Evolutionary conservation across 2,329 filamentous ascomycete species (phyloP), one percentile per base, ranked within the genome.

Genomic region (Amauroascus niger): DNA sequence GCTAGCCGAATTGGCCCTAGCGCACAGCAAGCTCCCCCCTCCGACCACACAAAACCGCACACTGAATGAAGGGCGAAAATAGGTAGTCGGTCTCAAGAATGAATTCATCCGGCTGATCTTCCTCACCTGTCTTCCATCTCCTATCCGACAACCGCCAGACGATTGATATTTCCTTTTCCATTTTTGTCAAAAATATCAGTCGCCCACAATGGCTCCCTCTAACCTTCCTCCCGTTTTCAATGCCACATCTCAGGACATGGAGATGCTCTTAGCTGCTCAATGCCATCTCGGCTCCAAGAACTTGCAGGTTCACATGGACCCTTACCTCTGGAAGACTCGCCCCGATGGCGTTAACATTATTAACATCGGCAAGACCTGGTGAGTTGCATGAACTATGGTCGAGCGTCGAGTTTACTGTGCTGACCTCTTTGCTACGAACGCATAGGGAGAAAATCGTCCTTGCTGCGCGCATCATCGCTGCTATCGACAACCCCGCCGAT

Each of bases 301-400:
- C 84, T 76, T 98, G 69, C 93, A 97, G 83, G 88, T 94, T 73
- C 90, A 97, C 82, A 97, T 96, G 89, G 88, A 95, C 79, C 87
- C 89, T 66, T 98, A 98, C 82, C 86, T 98, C 71, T 98, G 91
- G 91, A 98, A 98, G 87, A 95, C 89, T 75, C 88, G 93, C 73
- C 86, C 88, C 64, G 94, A 98, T 70, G 93, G 93, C 78, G 86
- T 98, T 80, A 98, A 98, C 76, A 83, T 98, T 65, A 82, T 98
- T 77, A 98, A 98, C 85, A 88, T 98, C 77, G 90, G 91, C 81
- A 98, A 98, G 88, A 98, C 93, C 78, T 98, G 90, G 89, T 95
- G 84, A 64, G 85, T 74, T 45, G 1, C 32, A 14, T 6, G 11
- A 41, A 22, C n/a, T 9, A 3, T 5, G 4, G 16, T 11, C 1